Evolutionary conservation across 176 grass and related monocot genomes (phyloP).

Genomic region (Guadua angustifolia): DNA sequence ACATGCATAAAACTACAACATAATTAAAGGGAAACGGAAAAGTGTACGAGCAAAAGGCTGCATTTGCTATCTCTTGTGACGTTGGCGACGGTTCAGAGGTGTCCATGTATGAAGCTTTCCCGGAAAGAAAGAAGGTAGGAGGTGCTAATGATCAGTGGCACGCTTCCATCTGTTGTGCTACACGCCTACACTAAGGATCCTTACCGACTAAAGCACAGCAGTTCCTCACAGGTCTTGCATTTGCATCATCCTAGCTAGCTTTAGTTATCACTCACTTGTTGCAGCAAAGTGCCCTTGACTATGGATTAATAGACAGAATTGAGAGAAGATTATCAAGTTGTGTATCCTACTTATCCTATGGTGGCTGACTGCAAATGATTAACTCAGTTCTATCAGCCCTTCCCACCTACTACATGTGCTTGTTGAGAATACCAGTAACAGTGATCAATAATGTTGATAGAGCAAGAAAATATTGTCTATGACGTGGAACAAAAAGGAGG

Average conservation of each 20-base stretch:
- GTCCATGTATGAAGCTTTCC: neutral
- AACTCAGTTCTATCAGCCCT: too few relatives aligned
- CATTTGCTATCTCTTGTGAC: neutral
- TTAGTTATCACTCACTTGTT: neutral
- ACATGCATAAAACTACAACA: neutral
- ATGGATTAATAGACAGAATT: too few relatives aligned
- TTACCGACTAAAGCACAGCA: neutral
- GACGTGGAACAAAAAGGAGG: too few relatives aligned
- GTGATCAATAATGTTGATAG: too few relatives aligned
- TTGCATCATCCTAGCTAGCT: neutral
- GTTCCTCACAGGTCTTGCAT: conserved; percentile 1
- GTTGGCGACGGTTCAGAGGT: neutral
- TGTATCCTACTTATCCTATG: too few relatives aligned
- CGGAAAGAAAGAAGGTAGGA: neutral
- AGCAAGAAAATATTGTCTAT: too few relatives aligned
- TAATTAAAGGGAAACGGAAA: neutral
- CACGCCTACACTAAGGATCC: neutral
- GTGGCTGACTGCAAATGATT: too few relatives aligned
- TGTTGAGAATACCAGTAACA: too few relatives aligned
- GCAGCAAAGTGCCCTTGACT: too few relatives aligned
- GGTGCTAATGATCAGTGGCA: neutral
- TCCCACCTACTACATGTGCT: too few relatives aligned
- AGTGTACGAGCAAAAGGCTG: neutral
- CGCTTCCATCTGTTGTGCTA: neutral
- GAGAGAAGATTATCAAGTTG: too few relatives aligned